Base-by-base conservation (phyloP, 208 protist species). In the Lotmaria passim region DNA sequence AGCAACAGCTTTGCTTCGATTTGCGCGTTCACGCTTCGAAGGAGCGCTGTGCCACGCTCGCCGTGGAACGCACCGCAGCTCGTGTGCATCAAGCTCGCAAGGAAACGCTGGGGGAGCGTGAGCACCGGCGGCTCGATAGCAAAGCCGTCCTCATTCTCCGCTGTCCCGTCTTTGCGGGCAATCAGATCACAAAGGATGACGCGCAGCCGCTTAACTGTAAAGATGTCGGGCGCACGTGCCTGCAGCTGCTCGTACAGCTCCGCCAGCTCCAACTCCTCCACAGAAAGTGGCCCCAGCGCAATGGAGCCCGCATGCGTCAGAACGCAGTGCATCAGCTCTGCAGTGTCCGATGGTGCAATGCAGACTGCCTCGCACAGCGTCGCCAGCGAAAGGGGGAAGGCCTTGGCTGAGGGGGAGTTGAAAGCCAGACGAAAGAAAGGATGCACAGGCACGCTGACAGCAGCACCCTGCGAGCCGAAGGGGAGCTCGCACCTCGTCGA, bases 211-310 rank as follows among this genome's bases (percentile, higher is more conserved):
- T 60, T 74, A 8, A 72, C 30, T 3, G 76, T 91, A 71, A 95
- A 95, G 15, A 79, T 52, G 17, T 33, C 51, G 11, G 85, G 78
- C 53, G 69, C 65, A 17, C 81, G 51, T 43, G 83, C 80, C 41
- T 73, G 68, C 34, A 92, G 77, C 55, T 86, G 83, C 48, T 78
- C 55, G 59, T 90, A 95, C 46, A 93, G 70, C n/a, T 70, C 48
- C 4, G 75, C 79, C 50, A 95, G 82, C 48, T 72, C 71, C 48
- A 76, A 62, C 31, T 81, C 81, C 34, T 77, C 63, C 14, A 61
- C 30, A 7, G 56, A 71, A 30, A 71, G 46, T 1, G 53, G 71
- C 8, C 43, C 63, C 11, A 41, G 26, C 11, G 71, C 46, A 24
- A 77, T 56, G 24, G 67, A 41, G 0, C 71, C 71, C 5, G 38